Evolutionary conservation across 192 early-diverging fungal species (phyloP).

Genomic region (Dispira parvispora): DNA sequence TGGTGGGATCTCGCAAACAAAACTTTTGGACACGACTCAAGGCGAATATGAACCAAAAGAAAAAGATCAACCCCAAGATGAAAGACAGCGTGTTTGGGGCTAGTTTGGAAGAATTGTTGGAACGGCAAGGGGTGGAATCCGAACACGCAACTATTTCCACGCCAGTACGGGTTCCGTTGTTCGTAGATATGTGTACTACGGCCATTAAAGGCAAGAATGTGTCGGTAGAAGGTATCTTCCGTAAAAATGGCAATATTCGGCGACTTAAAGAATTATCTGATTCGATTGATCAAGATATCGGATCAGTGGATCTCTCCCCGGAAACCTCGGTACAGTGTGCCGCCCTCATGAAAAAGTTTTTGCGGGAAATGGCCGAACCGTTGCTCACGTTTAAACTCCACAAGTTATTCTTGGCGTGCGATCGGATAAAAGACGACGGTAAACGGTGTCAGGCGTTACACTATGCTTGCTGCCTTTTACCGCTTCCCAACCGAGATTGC

Average conservation of each 20-base stretch:
- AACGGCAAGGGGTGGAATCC: constrained; percentile 69
- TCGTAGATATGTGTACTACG: constrained; percentile 67
- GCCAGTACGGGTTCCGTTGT: constrained; percentile 59
- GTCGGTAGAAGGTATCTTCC: constrained; percentile 84
- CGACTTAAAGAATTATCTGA: constrained; percentile 74
- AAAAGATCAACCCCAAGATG: constrained; percentile 20
- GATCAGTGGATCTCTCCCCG: constrained; percentile 43
- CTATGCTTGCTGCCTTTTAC: constrained; percentile 66
- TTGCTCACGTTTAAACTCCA: constrained; percentile 81
- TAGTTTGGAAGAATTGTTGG: constrained; percentile 64
- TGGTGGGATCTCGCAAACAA: constrained; percentile 61
- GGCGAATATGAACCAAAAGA: constrained; percentile 34
- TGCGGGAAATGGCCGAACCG: constrained; percentile 91
- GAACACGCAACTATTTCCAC: constrained; percentile 46
- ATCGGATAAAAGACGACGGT: constrained; percentile 38
- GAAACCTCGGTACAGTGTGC: constrained; percentile 83
- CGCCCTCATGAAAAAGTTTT: constrained; percentile 88
- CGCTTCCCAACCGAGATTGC: constrained; percentile 79
- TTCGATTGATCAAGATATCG: constrained; percentile 66
- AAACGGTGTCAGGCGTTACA: constrained; percentile 56
- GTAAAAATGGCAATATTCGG: constrained; percentile 96
- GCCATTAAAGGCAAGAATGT: constrained; percentile 57
- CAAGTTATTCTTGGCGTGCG: constrained; percentile 63
- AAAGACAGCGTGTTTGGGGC: constrained; percentile 55
- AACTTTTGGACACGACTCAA: constrained; percentile 64